Evolutionary conservation across 306 rosid species (phyloP), one percentile per base, ranked within the genome.

Genomic region (Vigna mungo): DNA sequence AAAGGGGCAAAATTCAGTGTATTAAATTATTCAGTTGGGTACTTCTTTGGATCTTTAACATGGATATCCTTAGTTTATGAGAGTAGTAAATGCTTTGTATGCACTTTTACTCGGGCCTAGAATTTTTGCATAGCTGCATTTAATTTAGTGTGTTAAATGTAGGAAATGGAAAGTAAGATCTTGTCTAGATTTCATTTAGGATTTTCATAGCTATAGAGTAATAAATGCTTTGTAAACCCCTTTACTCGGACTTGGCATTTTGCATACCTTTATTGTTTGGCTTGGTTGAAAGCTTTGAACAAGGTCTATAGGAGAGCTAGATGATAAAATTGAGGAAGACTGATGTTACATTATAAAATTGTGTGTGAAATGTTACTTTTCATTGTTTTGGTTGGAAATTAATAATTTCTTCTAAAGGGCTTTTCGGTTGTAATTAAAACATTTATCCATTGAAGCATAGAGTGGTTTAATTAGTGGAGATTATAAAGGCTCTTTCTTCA

Each of bases 281-380:
- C 79, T 44, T 68, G 59, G 74, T 54, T n/a, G 72, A 77, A 71
- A 51, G 55, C 56, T 16, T 71, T 78, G 75, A 20, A 72, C 44
- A 72, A 17, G 34, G 60, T 66, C 20, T 25, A 27, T 48, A 18
- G 80, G 78, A 46, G 76, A 53, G 52, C 17, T 37, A 77, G 78
- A 44, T 21, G 20, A 3, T 66, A 36, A 53, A 70, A 23, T 56
- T 77, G 71, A 54, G 52, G 76, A 71, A 76, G 60, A 41, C 20
- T 81, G 23, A 54, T 71, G 32, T 56, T 32, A 27, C 16, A 4
- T 55, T 47, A 18, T 72, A 39, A 34, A 41, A 77, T 47, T 73
- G 51, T 34, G 7, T 16, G 36, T 54, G 14, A 78, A 72, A 9
- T 27, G 9, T 46, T 47, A 36, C 43, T 34, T 64, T 75, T 52